These are phyloP conservation scores for Aristolochia contorta DNA, from an alignment of 164 flowering plant species.

Conservation along the genomic window DNA sequence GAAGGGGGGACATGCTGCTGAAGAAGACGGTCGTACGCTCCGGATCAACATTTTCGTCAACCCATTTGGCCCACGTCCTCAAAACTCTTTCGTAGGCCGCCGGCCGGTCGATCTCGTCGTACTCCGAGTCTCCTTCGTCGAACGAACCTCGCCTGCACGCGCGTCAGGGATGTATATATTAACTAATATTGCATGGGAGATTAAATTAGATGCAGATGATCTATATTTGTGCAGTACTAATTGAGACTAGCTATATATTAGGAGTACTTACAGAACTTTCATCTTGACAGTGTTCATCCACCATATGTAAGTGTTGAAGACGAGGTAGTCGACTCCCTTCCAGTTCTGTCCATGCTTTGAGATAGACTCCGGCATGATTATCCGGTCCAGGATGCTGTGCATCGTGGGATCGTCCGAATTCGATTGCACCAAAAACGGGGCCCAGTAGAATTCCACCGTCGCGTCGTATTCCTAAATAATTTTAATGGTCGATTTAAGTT, in stretches of 20 bases:
- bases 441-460: constrained; percentile 96
- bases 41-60: constrained; percentile 63
- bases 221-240: too few species aligned
- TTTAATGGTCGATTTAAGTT: too few species aligned
- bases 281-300: constrained; percentile 92
- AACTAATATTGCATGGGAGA: too few species aligned
- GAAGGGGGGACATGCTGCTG: constrained; percentile 90
- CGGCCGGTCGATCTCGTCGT: constrained; percentile 80
- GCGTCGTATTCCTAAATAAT: constrained; percentile 66
- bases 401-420: constrained; percentile 87
- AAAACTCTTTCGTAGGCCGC: constrained; percentile 65
- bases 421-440: constrained; percentile 91
- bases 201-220: background rate
- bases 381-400: constrained; percentile 80
- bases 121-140: constrained; percentile 66
- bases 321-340: constrained; percentile 69
- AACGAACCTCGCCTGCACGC: constrained; percentile 69
- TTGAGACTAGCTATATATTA: background rate
- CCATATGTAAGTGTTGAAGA: constrained; percentile 96
- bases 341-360: constrained; percentile 67
- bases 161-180: too few species aligned
- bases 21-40: constrained; percentile 75
- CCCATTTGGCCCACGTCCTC: constrained; percentile 92
- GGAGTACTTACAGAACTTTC: constrained; percentile 74
- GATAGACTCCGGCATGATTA: constrained; percentile 85